Conservation (phyloP, 768 basidiomycete species). For the Lentinula lateritia region DNA sequence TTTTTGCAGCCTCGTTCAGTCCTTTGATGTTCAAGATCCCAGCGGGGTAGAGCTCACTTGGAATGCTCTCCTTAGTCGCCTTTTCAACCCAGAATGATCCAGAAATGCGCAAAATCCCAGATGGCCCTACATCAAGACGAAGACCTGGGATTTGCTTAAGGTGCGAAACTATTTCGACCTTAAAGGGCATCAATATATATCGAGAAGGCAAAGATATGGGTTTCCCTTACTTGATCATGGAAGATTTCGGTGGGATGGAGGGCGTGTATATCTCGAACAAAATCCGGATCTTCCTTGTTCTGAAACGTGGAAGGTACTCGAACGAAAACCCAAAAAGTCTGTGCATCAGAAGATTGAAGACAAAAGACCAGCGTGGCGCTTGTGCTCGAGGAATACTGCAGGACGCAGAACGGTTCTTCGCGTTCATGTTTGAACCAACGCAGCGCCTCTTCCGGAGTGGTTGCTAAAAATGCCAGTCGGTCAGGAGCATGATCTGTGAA, state of each 20-base stretch:
- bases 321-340: too few species aligned
- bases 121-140: neutral
- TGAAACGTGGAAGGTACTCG: too few species aligned
- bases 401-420: neutral
- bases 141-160: neutral
- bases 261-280: too few species aligned
- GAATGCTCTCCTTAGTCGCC: neutral
- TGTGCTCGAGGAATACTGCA: neutral
- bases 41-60: neutral
- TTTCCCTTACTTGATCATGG: neutral
- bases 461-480: neutral
- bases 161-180: neutral
- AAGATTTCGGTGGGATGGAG: neutral
- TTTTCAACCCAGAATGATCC: neutral
- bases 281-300: too few species aligned
- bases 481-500: neutral
- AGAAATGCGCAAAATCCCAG: neutral
- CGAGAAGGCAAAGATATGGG: too few species aligned
- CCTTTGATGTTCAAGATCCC: neutral
- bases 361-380: neutral
- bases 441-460: neutral
- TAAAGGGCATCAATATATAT: too few species aligned
- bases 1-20: neutral
- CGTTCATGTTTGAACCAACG: neutral
- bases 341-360: neutral